Conservation (phyloP, 192 early-diverging fungal genomes). For the Physocladia obscura region DNA sequence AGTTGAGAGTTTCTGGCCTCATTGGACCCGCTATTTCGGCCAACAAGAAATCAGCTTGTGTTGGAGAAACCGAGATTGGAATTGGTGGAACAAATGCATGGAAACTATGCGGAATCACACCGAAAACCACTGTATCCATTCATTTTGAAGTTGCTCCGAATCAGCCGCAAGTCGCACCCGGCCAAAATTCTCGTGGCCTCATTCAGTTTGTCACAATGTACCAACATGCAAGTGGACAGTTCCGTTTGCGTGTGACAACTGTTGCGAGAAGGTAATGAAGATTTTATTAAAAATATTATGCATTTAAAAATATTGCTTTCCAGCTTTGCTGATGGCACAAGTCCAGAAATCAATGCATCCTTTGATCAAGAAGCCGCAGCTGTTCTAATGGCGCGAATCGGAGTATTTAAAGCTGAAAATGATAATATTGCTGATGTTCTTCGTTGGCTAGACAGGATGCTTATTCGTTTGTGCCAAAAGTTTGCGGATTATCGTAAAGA, state of each 20-base stretch:
- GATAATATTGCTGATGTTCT: conserved; percentile 97
- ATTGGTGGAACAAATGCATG: conserved; percentile 93
- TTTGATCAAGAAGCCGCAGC: conserved; percentile 99
- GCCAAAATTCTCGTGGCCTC: conserved; percentile 74
- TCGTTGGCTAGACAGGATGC: conserved; percentile 96
- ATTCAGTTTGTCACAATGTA: conserved; percentile 96
- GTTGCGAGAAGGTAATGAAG: conserved; percentile 76
- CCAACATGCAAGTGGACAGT: conserved; percentile 89
- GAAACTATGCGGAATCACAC: conserved; percentile 87
- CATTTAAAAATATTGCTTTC: neutral
- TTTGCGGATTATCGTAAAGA: conserved; percentile 97
- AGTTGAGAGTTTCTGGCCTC: conserved; percentile 92
- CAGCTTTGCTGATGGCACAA: conserved; percentile 73
- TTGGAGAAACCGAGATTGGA: conserved; percentile 98
- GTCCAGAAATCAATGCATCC: conserved; percentile 81
- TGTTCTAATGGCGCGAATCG: conserved; percentile 95
- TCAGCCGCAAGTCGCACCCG: conserved; percentile 75
- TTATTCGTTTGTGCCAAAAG: conserved; percentile 96
- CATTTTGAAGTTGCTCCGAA: conserved; percentile 98
- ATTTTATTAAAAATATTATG: conserved; percentile 25
- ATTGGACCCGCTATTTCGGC: conserved; percentile 94
- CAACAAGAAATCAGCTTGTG: conserved; percentile 84
- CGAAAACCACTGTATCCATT: conserved; percentile 80
- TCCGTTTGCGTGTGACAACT: conserved; percentile 90
- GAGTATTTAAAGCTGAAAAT: conserved; percentile 92